A percentile compares a stretch with the other conserved stretches of the same genome.
Conservation (phyloP, 805 yeast genomes). For the Ogataea corticis region DNA sequence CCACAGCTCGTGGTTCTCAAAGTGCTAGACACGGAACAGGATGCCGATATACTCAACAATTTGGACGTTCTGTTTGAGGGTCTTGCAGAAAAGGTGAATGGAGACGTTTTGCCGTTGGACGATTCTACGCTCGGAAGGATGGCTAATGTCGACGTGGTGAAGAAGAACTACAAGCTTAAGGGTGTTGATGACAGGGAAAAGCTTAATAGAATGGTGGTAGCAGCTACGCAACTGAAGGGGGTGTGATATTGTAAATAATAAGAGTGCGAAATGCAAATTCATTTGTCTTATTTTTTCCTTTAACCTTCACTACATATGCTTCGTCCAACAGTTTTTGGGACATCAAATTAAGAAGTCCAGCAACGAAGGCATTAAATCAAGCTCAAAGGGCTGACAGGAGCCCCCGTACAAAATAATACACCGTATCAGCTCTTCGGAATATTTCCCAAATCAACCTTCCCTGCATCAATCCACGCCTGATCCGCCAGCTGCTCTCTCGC, state of each 20-base stretch:
- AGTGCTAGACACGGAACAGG: slow-evolving; percentile 33
- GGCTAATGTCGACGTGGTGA: slow-evolving; percentile 33
- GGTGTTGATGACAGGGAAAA: slow-evolving; percentile 14
- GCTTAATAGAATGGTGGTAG: slow-evolving; percentile 27
- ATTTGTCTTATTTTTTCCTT: too few species aligned
- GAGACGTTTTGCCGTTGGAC: slow-evolving; percentile 35
- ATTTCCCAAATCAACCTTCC: slow-evolving; percentile 49
- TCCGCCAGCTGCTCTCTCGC: slow-evolving; percentile 73
- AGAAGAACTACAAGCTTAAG: slow-evolving; percentile 30
- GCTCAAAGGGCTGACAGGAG: too few species aligned
- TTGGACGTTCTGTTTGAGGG: slow-evolving; percentile 17
- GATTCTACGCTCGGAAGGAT: slow-evolving; percentile 34
- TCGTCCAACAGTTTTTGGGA: background rate
- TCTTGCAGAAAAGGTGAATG: slow-evolving; percentile 31
- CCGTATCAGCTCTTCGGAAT: slow-evolving; percentile 17
- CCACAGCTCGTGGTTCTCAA: slow-evolving; percentile 52
- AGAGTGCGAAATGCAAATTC: too few species aligned
- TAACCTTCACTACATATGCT: too few species aligned
- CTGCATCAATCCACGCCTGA: slow-evolving; percentile 71
- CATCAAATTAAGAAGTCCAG: slow-evolving; percentile 6
- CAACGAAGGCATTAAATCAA: background rate
- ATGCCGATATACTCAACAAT: slow-evolving; percentile 11
- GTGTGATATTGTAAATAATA: slow-evolving; percentile 13
- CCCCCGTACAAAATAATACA: too few species aligned
- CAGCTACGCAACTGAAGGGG: slow-evolving; percentile 33